Evolutionary conservation across 2,329 filamentous ascomycete species (phyloP).

Genomic region (Beauveria bassiana): DNA sequence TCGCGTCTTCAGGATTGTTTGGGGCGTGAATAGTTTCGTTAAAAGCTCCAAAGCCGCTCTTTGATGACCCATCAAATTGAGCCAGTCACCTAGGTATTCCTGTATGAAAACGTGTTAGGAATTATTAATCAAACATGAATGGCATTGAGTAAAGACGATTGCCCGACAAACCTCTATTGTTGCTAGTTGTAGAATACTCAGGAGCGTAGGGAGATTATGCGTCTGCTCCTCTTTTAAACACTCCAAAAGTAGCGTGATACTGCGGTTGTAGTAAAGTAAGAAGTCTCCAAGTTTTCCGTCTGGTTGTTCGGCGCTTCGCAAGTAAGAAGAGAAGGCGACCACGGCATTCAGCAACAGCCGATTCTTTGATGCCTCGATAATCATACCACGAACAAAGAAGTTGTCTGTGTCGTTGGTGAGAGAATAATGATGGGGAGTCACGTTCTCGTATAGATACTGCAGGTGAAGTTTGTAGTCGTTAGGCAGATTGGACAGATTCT

Average conservation of each 20-base stretch:
- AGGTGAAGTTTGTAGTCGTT: slow-evolving; percentile 72
- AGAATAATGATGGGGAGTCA: slow-evolving; percentile 78
- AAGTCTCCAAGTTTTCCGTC: slow-evolving; percentile 73
- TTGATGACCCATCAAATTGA: slow-evolving; percentile 87
- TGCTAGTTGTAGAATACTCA: slow-evolving; percentile 85
- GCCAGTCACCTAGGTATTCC: slow-evolving; percentile 95
- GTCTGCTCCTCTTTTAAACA: slow-evolving; percentile 64
- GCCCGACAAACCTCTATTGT: slow-evolving; percentile 72
- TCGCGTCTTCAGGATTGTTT: slow-evolving; percentile 63
- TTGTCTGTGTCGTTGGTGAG: slow-evolving; percentile 61
- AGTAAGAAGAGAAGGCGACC: slow-evolving; percentile 83
- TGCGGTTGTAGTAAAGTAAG: slow-evolving; percentile 82
- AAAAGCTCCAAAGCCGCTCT: slow-evolving; percentile 80
- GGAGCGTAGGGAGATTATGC: slow-evolving; percentile 64
- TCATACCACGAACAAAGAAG: slow-evolving; percentile 66
- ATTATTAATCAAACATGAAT: not conserved
- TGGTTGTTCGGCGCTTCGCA: slow-evolving; percentile 63
- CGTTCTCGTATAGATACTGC: slow-evolving; percentile 66
- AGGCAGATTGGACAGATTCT: slow-evolving; percentile 52
- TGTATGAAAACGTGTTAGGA: slow-evolving; percentile 27
- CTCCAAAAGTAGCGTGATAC: slow-evolving; percentile 67
- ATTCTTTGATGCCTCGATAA: slow-evolving; percentile 63
- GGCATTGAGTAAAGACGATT: not conserved
- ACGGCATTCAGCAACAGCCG: slow-evolving; percentile 81
- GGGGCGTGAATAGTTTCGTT: slow-evolving; percentile 66